Percentiles rank a stretch among this genome's conserved stretches.
These are phyloP conservation scores for Colletotrichum limetticola DNA, from an alignment of 2,329 filamentous ascomycete species.

Conservation along the genomic window DNA sequence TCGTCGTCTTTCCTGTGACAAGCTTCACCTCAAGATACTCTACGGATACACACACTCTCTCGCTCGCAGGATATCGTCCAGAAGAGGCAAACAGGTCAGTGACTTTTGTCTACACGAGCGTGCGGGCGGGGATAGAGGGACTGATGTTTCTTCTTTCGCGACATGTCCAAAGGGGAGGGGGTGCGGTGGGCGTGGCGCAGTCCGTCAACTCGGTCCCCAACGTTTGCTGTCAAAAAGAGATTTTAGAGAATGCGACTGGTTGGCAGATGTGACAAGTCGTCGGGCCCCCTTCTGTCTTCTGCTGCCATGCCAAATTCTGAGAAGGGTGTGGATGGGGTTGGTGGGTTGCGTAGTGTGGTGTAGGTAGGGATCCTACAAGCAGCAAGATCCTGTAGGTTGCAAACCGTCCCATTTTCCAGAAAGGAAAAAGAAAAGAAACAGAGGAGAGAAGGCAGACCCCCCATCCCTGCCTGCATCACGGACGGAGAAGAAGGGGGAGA, in stretches of 20 bases:
- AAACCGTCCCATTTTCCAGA: conserved; percentile 8
- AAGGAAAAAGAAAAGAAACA: conserved; percentile 5
- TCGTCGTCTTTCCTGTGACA: conserved; percentile 19
- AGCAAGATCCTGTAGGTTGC: conserved; percentile 26
- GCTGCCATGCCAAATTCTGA: conserved; percentile 22
- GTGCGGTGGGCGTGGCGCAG: conserved; percentile 27
- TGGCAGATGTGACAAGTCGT: conserved; percentile 32
- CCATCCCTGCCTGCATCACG: conserved; percentile 8
- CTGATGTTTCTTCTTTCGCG: conserved; percentile 29
- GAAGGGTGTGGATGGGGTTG: background rate
- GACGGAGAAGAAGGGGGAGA: background rate
- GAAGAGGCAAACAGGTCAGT: conserved; percentile 26
- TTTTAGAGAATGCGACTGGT: conserved; percentile 31
- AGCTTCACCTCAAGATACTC: conserved; percentile 26
- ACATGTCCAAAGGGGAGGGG: conserved; percentile 20
- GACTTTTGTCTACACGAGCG: background rate
- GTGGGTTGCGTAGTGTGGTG: background rate
- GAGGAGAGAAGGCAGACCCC: background rate
- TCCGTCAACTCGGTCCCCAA: conserved; percentile 20
- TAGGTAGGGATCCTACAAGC: conserved; percentile 10
- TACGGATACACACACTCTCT: background rate
- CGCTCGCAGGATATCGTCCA: conserved; percentile 30
- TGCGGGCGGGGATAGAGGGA: conserved; percentile 13
- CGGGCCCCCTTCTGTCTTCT: background rate
- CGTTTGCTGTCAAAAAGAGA: conserved; percentile 25